Conservation (phyloP, 805 yeast species). For the Candida takata region DNA sequence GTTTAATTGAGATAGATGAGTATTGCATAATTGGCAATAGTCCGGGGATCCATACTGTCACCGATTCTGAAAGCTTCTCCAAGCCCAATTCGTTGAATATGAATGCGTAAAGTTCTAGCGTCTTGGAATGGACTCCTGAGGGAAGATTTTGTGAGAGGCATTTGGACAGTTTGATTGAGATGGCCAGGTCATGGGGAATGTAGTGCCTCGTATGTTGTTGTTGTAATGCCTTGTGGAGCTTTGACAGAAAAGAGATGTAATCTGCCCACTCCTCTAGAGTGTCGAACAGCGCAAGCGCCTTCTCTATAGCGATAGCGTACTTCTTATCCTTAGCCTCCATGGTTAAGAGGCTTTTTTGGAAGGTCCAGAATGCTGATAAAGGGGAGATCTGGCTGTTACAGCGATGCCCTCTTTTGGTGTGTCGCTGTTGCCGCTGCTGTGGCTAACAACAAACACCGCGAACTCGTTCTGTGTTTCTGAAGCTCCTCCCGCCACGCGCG, state of each 20-base stretch:
- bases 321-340: slow-evolving; percentile 61
- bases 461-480: background rate
- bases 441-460: background rate
- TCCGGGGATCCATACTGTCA: slow-evolving; percentile 88
- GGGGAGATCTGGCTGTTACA: background rate
- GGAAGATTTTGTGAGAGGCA: slow-evolving; percentile 81
- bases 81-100: slow-evolving; percentile 60
- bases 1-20: slow-evolving; percentile 85
- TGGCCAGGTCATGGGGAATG: slow-evolving; percentile 61
- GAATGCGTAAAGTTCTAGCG: slow-evolving; percentile 67
- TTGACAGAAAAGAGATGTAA: slow-evolving; percentile 81
- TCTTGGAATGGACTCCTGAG: slow-evolving; percentile 90
- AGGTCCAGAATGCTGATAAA: background rate
- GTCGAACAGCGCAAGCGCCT: slow-evolving; percentile 70
- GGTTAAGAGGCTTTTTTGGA: background rate
- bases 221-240: slow-evolving; percentile 66
- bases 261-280: slow-evolving; percentile 96
- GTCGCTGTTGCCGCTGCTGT: background rate
- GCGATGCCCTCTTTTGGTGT: background rate
- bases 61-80: slow-evolving; percentile 44
- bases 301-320: slow-evolving; percentile 59
- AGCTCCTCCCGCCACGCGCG: too few relatives aligned
- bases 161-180: slow-evolving; percentile 66
- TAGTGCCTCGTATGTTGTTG: slow-evolving; percentile 38
- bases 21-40: slow-evolving; percentile 81